Base-by-base conservation (phyloP, 208 protist species). In the Wallacemonas sp. region DNA sequence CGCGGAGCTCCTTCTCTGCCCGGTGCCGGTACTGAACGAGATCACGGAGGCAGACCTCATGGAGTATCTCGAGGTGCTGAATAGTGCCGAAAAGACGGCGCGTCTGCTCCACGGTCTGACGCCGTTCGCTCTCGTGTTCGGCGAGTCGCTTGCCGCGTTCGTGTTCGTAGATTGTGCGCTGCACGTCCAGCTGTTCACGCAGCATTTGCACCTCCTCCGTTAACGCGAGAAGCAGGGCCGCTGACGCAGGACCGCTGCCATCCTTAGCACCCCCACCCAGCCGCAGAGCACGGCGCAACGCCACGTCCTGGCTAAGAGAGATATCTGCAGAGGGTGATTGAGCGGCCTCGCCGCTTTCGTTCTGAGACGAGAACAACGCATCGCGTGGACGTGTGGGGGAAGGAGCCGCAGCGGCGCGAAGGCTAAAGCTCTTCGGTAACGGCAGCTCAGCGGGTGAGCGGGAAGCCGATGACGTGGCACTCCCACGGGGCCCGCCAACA, bases 101-200 rank as follows among this genome's bases (percentile, higher is more conserved):
- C 31, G 68, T 42, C 15, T 71, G 44, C 54, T 84, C 75, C 24
- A 76, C 55, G 42, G 68, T 56, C 22, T 34, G 45, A 24, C 77
- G 80, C 42, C 75, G 71, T 11, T 45, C 62, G 17, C 70, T 66
- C 27, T 79, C 68, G 24, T 85, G 70, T 34, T 79, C 69, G 1
- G 33, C 46, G 6, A 79, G 44, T 19, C 72, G 69, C 17, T 63
- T 59, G 17, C 70, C 79, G 27, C 86, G 80, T 60, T 86, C 83
- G 30, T 73, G 49, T 64, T 93, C 83, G 75, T 93, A 88, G 28
- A 70, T 66, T 19, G 30, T 22, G 21, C 80, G 80, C 62, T 90
- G 86, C 26, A 77, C 75, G 53, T 90, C 86, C 21, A 93, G 71
- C 58, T 84, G 78, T 54, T 88, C 66, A 12, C 74, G 72, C 17